These are phyloP conservation scores for Aureobasidium sp. DNA, from an alignment of 2,329 filamentous ascomycete species.

Conservation along the genomic window DNA sequence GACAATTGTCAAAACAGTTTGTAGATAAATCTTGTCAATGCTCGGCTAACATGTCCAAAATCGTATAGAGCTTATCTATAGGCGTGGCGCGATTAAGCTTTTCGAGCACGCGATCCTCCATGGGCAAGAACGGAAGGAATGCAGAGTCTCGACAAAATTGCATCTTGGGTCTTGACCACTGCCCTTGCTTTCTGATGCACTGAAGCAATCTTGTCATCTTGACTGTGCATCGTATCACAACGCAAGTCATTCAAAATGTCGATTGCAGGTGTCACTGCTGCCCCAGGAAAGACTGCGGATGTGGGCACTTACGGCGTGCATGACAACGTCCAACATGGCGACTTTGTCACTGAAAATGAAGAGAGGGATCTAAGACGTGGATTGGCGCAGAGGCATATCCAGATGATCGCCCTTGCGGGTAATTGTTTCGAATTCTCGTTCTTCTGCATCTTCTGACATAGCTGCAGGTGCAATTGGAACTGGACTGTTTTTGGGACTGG, in stretches of 20 bases:
- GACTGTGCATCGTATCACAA: not conserved
- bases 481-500: conserved; percentile 63
- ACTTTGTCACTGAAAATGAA: conserved; percentile 2
- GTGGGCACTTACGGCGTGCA: not conserved
- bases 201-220: not conserved
- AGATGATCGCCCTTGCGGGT: conserved; percentile 34
- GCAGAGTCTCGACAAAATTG: not conserved
- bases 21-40: not conserved
- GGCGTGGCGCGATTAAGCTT: conserved; percentile 1
- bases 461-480: conserved; percentile 61
- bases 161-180: too few relatives aligned
- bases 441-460: not conserved
- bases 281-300: not conserved
- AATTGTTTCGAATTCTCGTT: not conserved
- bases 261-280: not conserved
- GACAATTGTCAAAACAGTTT: not conserved
- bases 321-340: not conserved
- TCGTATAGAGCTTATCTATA: not conserved
- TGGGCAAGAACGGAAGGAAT: not conserved
- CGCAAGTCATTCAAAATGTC: not conserved
- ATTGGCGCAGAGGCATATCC: conserved; percentile 19
- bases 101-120: conserved; percentile 3
- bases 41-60: conserved; percentile 3
- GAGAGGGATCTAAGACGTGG: conserved; percentile 19
- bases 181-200: not conserved